Evolutionary conservation across 257 asterid genomes (phyloP).

Genomic region (Jacaranda copaia): DNA sequence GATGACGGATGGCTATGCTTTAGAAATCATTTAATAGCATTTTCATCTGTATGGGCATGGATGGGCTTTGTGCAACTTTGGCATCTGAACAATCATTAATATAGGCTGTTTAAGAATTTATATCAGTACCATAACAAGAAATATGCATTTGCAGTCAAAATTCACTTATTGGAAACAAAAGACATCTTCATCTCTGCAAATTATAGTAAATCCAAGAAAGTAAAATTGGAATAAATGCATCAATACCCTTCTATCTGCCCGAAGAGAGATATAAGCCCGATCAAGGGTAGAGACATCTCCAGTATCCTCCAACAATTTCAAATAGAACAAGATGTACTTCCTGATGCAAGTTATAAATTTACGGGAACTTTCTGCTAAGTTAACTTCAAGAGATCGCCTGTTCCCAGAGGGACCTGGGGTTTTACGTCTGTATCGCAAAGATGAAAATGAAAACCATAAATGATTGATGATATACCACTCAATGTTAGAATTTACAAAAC

Average conservation of each 20-base stretch:
- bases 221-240: slow-evolving; percentile 28
- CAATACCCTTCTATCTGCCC: slow-evolving; percentile 93
- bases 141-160: neutral
- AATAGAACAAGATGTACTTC: slow-evolving; percentile 85
- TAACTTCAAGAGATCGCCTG: slow-evolving; percentile 85
- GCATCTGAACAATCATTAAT: slow-evolving; percentile 15
- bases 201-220: slow-evolving; percentile 27
- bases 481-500: slow-evolving; percentile 7
- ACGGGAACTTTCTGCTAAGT: slow-evolving; percentile 96
- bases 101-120: neutral
- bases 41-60: neutral
- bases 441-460: slow-evolving; percentile 24
- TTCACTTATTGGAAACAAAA: slow-evolving; percentile 9
- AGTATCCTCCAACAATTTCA: slow-evolving; percentile 91
- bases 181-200: slow-evolving; percentile 5
- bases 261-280: slow-evolving; percentile 82
- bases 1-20: slow-evolving; percentile 18
- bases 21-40: slow-evolving; percentile 9
- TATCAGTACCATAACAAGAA: slow-evolving; percentile 22
- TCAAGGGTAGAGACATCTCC: slow-evolving; percentile 87
- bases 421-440: slow-evolving; percentile 70
- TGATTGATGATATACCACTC: neutral
- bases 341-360: slow-evolving; percentile 95
- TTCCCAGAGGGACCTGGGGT: slow-evolving; percentile 79
- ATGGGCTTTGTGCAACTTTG: slow-evolving; percentile 12